Conservation (phyloP, 2,329 filamentous ascomycete genomes). For the Diaporthe vaccinii region DNA sequence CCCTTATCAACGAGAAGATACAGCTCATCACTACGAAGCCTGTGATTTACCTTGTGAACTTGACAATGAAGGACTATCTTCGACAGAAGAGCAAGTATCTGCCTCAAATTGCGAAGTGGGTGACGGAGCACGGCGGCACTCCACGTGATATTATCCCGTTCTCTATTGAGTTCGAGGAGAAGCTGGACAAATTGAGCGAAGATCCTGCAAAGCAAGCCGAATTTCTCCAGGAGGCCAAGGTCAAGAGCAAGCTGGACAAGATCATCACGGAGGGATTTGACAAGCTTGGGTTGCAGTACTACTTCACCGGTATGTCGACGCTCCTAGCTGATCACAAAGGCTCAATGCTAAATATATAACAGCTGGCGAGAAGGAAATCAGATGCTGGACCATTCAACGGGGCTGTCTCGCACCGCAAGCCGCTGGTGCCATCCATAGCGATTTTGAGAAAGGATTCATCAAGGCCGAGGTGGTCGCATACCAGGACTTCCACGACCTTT, state of each 20-base stretch:
- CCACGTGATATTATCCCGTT: conserved; percentile 59
- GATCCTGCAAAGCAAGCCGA: conserved; percentile 51
- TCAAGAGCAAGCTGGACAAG: conserved; percentile 57
- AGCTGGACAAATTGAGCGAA: conserved; percentile 54
- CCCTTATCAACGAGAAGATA: conserved; percentile 61
- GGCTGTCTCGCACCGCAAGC: conserved; percentile 57
- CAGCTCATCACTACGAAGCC: conserved; percentile 61
- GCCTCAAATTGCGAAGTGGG: conserved; percentile 59
- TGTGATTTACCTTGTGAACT: conserved; percentile 59
- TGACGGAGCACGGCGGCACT: conserved; percentile 57
- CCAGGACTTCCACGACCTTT: conserved; percentile 60
- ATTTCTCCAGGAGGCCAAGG: conserved; percentile 57
- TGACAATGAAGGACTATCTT: conserved; percentile 62
- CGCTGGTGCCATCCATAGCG: conserved; percentile 57
- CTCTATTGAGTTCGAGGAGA: conserved; percentile 61
- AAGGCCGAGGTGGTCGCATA: conserved; percentile 61
- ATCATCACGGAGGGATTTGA: conserved; percentile 60
- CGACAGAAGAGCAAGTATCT: conserved; percentile 62
- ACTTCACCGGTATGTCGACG: conserved; percentile 54
- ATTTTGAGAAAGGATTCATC: conserved; percentile 60
- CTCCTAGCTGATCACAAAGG: too few species aligned
- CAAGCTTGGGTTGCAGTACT: conserved; percentile 60
- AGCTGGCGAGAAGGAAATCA: conserved; percentile 60
- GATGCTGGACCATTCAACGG: conserved; percentile 58
- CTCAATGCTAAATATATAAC: conserved; percentile 23